Base-by-base conservation (phyloP, 495 filamentous ascomycete species). In the Gamarada debralockiae region DNA sequence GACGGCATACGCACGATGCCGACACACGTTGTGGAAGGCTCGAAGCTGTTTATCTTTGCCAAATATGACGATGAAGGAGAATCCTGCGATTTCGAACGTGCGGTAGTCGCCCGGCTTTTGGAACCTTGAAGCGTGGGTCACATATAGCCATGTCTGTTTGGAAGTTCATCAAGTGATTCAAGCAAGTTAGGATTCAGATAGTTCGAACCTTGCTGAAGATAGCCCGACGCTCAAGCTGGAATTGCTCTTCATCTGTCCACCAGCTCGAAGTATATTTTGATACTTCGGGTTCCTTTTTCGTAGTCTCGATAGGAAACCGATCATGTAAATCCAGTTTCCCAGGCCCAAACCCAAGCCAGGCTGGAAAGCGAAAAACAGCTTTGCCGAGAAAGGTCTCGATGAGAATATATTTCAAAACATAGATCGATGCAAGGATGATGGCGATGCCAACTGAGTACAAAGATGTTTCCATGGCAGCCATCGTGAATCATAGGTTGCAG, bases 1-100 rank as follows among this genome's bases (percentile, higher is more conserved):
- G n/a, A 82, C 71, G 2, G 75, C 74, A 60, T 76, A 80, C n/a
- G 78, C 77, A 9, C 77, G 75, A 60, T 82, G 79, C 15, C 79
- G 63, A 55, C 79, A 82, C 18, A 79, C 70, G 51, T 81, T 81
- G 63, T 82, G 75, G 55, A 82, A 80, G 14, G 71, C 73, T 23
- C 77, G 77, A 53, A 81, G 65, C 10, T 67, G 66, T 29, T 67
- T 71, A n/a, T 78, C 61, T 37, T 75, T 75, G 36, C 78, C 76
- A 1, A 67, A 60, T 8, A 74, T 70, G 7, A 80, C 50, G 33
- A 81, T 62, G 56, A 81, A 72, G 1, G 68, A 64, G 57, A 73
- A 78, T 3, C 71, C 72, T 12, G 76, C 72, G 3, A 77, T 53
- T 9, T 73, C 59, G 57, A 72, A 77, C 3, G 62, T 66, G 7